Percentiles rank a stretch among this genome's conserved stretches.
Conservation (phyloP, 2,329 filamentous ascomycete species). For the Scedosporium dehoogii region DNA sequence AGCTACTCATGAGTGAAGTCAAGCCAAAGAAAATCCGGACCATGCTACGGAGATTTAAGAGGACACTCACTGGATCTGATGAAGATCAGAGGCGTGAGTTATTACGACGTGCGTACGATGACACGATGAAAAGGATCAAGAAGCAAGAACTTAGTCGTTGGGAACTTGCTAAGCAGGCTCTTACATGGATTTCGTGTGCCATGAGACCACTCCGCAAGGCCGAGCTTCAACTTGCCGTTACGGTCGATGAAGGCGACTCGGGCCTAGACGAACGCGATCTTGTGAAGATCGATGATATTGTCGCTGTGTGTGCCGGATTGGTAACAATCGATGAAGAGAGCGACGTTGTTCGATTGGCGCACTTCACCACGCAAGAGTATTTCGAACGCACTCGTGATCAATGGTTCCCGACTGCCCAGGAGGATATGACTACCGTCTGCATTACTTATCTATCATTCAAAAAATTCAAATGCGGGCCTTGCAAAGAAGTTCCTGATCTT, state of each 20-base stretch:
- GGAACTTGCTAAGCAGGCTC: conserved; percentile 26
- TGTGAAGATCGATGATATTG: conserved; percentile 19
- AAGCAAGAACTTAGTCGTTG: conserved; percentile 19
- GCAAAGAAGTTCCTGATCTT: conserved; percentile 11
- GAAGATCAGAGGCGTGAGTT: conserved; percentile 18
- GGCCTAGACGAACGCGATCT: conserved; percentile 25
- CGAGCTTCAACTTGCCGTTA: conserved; percentile 33
- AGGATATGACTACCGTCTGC: conserved; percentile 19
- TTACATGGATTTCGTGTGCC: conserved; percentile 30
- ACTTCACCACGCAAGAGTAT: conserved; percentile 36
- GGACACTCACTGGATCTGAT: conserved; percentile 17
- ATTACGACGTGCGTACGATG: conserved; percentile 22
- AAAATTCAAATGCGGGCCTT: conserved; percentile 15
- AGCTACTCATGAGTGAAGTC: conserved; percentile 10
- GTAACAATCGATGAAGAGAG: conserved; percentile 29
- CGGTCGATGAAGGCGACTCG: conserved; percentile 17
- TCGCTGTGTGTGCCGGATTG: conserved; percentile 30
- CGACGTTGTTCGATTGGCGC: conserved; percentile 28
- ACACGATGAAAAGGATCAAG: conserved; percentile 31
- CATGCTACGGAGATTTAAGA: conserved; percentile 15
- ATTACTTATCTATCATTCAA: conserved; percentile 26
- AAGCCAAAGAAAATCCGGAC: conserved; percentile 21
- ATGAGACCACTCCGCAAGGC: conserved; percentile 19
- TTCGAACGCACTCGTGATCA: conserved; percentile 19
- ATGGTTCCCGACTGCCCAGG: conserved; percentile 22